Evolutionary conservation across 2,329 filamentous ascomycete species (phyloP).

Genomic region (Pseudogymnoascus sp.): DNA sequence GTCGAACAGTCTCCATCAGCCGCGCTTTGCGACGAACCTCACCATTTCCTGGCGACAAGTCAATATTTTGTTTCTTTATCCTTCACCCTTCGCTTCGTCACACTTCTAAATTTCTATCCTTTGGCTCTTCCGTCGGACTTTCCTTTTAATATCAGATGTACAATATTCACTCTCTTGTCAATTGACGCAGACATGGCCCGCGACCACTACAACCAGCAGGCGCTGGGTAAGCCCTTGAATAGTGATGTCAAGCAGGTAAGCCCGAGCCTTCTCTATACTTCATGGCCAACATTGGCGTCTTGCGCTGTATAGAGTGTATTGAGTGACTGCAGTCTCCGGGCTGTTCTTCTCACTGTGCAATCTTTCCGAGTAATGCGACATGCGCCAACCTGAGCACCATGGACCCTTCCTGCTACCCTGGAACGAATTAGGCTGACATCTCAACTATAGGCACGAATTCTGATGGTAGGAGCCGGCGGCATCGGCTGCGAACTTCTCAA

Average conservation of each 20-base stretch:
- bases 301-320: not conserved
- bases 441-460: conserved; percentile 62
- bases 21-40: conserved; percentile 4
- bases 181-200: conserved; percentile 30
- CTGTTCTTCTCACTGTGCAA: not conserved
- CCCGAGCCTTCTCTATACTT: not conserved
- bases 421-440: conserved; percentile 28
- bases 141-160: conserved; percentile 7
- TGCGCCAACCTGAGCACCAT: not conserved
- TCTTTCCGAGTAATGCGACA: not conserved
- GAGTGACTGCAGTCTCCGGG: not conserved
- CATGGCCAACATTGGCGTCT: not conserved
- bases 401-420: not conserved
- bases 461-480: conserved; percentile 93
- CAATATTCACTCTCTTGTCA: conserved; percentile 2
- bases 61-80: not conserved
- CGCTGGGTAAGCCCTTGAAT: conserved; percentile 59
- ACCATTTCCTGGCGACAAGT: not conserved
- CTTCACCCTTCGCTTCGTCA: not conserved
- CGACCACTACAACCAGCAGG: conserved; percentile 55
- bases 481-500: conserved; percentile 98
- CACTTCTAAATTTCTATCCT: not conserved
- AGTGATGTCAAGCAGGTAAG: conserved; percentile 62
- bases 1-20: not conserved
- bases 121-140: not conserved